Evolutionary conservation across 192 early-diverging fungal genomes (phyloP).

Genomic region (Coemansia asiatica): DNA sequence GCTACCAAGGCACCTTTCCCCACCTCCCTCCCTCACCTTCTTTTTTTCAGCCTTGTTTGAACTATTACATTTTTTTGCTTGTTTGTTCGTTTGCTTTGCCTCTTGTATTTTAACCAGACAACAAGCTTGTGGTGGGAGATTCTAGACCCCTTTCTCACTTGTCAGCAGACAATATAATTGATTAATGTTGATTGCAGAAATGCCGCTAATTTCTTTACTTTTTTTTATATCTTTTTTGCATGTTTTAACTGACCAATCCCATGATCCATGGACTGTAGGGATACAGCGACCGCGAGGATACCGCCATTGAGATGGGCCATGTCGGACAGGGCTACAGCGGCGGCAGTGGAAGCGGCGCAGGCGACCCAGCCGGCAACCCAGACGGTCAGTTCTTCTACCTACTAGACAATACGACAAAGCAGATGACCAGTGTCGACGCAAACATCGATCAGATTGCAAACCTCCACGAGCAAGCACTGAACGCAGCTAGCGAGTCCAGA

Average conservation of each 20-base stretch:
- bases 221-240: background rate
- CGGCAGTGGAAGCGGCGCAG: conserved; percentile 3
- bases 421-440: conserved; percentile 43
- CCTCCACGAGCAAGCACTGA: conserved; percentile 52
- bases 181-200: background rate
- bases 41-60: too few species aligned
- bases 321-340: conserved; percentile 15
- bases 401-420: conserved; percentile 27
- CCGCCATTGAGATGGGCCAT: conserved; percentile 44
- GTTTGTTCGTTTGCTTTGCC: background rate
- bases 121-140: too few species aligned
- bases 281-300: conserved; percentile 36
- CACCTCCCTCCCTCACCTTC: too few species aligned
- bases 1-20: background rate
- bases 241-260: background rate
- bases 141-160: background rate
- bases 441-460: conserved; percentile 42
- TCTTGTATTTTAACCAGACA: background rate
- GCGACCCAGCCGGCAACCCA: conserved; percentile 11
- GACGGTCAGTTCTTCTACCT: conserved; percentile 45
- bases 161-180: background rate
- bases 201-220: background rate
- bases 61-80: background rate
- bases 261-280: conserved; percentile 11
- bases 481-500: conserved; percentile 44